Evolutionary conservation across 192 early-diverging fungal genomes (phyloP), one percentile per base, ranked within the genome.

Genomic region (Obelidium mucronatum): DNA sequence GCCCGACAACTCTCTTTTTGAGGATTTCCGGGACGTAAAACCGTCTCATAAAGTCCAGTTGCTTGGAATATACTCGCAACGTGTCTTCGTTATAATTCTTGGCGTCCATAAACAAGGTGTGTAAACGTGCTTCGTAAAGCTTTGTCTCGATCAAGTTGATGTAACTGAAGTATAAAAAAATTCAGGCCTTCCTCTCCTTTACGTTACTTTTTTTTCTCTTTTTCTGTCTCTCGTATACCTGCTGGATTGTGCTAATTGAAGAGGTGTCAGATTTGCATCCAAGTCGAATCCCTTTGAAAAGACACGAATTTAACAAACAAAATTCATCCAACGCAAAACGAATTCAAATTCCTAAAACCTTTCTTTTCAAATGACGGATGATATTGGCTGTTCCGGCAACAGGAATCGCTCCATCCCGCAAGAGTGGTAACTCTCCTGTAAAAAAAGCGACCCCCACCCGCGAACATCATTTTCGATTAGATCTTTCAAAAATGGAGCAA

Each of bases 21-120:
- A 96, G 67, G 75, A 94, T 93, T 11, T 85, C 87, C 1, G 94
- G 93, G 15, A 92, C 74, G 48, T 92, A 69, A 48, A 92, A 91
- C 8, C 92, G 85, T 0, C 87, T 80, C 28, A 91, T 88, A 33
- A 94, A 90, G 0, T 91, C 81, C 40, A 98, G 82, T 24, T 93
- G 66, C 58, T 85, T 87, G 2, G 90, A 90, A 52, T 94, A 86
- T 11, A 90, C 83, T 30, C 93, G 94, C 35, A 93, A 87, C 37
- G 92, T 94, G 17, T 81, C 82, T 22, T 92, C 87, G 31, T 83
- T 80, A 85, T 92, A 95, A 80, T 98, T 96, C 34, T 93, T 90
- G 3, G 87, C 77, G 54, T 95, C 95, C 5, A 93, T 76, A 67
- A 92, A 98, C 91, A 92, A 94, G 39, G 87, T 92, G 67, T 91